These are phyloP conservation scores for Penicillium fuscoglaucum DNA, from an alignment of 2,329 filamentous ascomycete genomes.

Conservation along the genomic window DNA sequence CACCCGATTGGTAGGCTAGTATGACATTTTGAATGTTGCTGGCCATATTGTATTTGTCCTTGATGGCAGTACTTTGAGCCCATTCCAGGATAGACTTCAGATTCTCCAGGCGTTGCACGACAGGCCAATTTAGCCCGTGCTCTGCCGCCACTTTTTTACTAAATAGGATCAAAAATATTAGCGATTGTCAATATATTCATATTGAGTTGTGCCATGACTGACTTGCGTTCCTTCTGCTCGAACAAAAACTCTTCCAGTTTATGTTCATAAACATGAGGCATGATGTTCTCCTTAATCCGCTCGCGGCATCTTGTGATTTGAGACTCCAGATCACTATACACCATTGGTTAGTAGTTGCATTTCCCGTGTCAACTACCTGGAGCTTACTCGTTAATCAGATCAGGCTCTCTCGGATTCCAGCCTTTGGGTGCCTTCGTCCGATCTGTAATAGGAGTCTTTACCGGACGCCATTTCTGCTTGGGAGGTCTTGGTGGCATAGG, in stretches of 20 bases:
- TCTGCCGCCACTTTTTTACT: neutral
- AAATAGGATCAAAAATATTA: neutral
- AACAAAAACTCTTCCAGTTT: neutral
- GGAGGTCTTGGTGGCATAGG: neutral
- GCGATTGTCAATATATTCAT: neutral
- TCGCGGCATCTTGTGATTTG: conserved; percentile 3
- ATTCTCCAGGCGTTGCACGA: neutral
- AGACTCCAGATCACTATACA: neutral
- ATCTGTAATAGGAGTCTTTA: neutral
- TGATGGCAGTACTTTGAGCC: neutral
- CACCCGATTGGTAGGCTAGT: neutral
- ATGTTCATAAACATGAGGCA: neutral
- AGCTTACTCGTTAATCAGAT: neutral
- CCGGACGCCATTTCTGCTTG: neutral
- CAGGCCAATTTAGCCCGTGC: neutral
- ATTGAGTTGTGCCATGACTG: neutral
- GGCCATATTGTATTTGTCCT: neutral
- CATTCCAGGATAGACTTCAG: neutral
- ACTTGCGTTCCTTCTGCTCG: neutral
- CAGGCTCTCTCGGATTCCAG: neutral
- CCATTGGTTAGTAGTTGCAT: neutral
- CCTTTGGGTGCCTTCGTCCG: neutral
- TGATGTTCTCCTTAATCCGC: neutral
- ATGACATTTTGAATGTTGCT: neutral
- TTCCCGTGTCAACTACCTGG: neutral